A percentile compares a stretch with the other conserved stretches of the same genome.
Conservation (phyloP, 768 basidiomycete genomes). For the Xerocomellus chrysenteron region DNA sequence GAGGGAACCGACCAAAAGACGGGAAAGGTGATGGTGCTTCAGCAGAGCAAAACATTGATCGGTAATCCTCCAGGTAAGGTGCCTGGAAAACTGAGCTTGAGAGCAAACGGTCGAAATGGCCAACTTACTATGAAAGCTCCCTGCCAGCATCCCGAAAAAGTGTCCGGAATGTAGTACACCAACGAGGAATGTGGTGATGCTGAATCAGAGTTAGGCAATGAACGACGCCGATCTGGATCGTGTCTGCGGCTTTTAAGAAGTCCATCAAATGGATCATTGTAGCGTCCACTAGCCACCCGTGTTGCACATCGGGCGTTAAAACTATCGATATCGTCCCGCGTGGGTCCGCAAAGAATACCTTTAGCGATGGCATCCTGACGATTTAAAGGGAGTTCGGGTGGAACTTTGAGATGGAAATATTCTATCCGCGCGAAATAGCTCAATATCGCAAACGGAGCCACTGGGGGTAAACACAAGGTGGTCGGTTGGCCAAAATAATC, state of each 20-base stretch:
- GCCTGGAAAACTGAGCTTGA: slow-evolving; percentile 30
- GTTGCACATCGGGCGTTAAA: slow-evolving; percentile 46
- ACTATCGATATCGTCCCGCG: slow-evolving; percentile 44
- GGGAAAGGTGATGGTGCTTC: slow-evolving; percentile 36
- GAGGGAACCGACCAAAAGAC: slow-evolving; percentile 41
- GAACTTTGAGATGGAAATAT: slow-evolving; percentile 33
- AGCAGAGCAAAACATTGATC: slow-evolving; percentile 34
- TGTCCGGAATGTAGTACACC: slow-evolving; percentile 41
- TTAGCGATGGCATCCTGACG: slow-evolving; percentile 33
- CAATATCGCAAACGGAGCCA: slow-evolving; percentile 48
- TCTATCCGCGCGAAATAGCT: slow-evolving; percentile 47
- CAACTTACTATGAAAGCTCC: slow-evolving; percentile 47
- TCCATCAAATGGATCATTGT: slow-evolving; percentile 17
- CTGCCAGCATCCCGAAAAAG: slow-evolving; percentile 48
- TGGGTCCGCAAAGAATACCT: slow-evolving; percentile 39
- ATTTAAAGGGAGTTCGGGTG: slow-evolving; percentile 40
- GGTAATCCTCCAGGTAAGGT: slow-evolving; percentile 39
- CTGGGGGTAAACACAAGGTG: slow-evolving; percentile 39
- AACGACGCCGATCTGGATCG: slow-evolving; percentile 33
- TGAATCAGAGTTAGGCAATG: slow-evolving; percentile 6
- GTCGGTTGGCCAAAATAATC: slow-evolving; percentile 43
- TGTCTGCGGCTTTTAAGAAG: slow-evolving; percentile 30
- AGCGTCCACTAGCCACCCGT: slow-evolving; percentile 29
- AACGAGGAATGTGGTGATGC: not conserved
- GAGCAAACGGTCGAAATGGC: not conserved